Evolutionary conservation across 208 protist species (phyloP).

Genomic region (Acanthamoeba castellanii): DNA sequence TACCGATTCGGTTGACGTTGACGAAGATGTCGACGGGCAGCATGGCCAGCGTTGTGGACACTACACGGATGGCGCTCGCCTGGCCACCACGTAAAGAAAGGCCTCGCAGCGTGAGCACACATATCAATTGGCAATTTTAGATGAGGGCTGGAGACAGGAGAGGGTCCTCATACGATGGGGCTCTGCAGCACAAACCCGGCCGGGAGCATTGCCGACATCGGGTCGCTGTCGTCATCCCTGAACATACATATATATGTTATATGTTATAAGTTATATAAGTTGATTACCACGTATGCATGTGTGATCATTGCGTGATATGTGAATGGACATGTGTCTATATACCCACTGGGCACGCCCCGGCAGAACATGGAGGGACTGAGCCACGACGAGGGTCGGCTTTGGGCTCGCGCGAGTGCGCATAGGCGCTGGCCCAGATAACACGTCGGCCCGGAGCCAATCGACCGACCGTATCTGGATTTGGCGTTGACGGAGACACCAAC

Average conservation of each 20-base stretch:
- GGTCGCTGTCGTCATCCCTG: not conserved
- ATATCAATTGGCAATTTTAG: not conserved
- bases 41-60: conserved; percentile 46
- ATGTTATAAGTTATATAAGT: too few relatives aligned
- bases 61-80: conserved; percentile 52
- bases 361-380: not conserved
- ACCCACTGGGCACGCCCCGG: not conserved
- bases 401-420: not conserved
- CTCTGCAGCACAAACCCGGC: conserved; percentile 58
- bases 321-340: too few relatives aligned
- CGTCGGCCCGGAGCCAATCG: conserved; percentile 33
- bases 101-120: too few relatives aligned
- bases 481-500: not conserved
- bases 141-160: too few relatives aligned
- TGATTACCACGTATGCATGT: too few relatives aligned
- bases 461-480: conserved; percentile 4
- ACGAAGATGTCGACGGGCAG: conserved; percentile 69
- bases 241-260: too few relatives aligned
- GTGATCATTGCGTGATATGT: too few relatives aligned
- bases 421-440: conserved; percentile 38
- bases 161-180: not conserved
- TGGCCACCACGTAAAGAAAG: too few relatives aligned
- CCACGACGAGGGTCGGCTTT: not conserved
- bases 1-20: conserved; percentile 53
- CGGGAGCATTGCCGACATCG: not conserved